Percentiles rank a stretch among this genome's conserved stretches.
phyloP scores from a whole-genome alignment of 2,329 filamentous ascomycete species.

The Chrysoporthe cubensis region DNA sequence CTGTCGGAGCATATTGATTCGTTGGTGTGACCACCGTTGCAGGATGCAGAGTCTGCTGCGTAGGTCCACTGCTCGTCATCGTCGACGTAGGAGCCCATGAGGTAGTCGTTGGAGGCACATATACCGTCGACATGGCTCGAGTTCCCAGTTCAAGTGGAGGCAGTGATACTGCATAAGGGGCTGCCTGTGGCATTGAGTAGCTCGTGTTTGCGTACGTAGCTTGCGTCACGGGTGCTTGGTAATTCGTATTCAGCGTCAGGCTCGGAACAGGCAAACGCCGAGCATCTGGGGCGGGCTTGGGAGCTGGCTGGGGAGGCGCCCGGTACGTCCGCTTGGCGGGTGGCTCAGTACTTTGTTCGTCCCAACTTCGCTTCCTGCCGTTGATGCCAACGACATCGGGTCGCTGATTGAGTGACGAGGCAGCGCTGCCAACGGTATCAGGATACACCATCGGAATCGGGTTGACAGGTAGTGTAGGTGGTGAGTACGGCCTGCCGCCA shows the following conservation, averaged over 20 bases:
- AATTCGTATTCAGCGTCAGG: slow-evolving; percentile 65
- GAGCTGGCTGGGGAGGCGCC: slow-evolving; percentile 35
- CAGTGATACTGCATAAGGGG: slow-evolving; percentile 54
- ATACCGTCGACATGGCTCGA: slow-evolving; percentile 79
- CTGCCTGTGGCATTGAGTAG: slow-evolving; percentile 38
- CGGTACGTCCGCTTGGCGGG: slow-evolving; percentile 56
- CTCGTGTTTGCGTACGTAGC: slow-evolving; percentile 42
- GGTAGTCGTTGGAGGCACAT: slow-evolving; percentile 56
- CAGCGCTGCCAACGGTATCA: slow-evolving; percentile 15
- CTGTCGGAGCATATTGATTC: slow-evolving; percentile 33
- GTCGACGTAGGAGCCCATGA: slow-evolving; percentile 43
- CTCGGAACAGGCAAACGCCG: slow-evolving; percentile 70
- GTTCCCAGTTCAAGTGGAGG: slow-evolving; percentile 64
- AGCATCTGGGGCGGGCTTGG: slow-evolving; percentile 36
- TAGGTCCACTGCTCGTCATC: slow-evolving; percentile 35
- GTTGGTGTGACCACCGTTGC: slow-evolving; percentile 39
- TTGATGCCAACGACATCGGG: slow-evolving; percentile 40
- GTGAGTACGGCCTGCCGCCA: slow-evolving; percentile 41
- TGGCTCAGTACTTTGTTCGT: slow-evolving; percentile 56
- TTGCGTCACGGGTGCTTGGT: slow-evolving; percentile 30
- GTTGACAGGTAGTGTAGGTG: slow-evolving; percentile 36
- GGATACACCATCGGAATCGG: slow-evolving; percentile 38
- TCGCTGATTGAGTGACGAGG: slow-evolving; percentile 54
- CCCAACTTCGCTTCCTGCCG: slow-evolving; percentile 55
- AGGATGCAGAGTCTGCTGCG: slow-evolving; percentile 38